Evolutionary conservation across 2,329 filamentous ascomycete genomes (phyloP).

Genomic region (Alternaria rosae): DNA sequence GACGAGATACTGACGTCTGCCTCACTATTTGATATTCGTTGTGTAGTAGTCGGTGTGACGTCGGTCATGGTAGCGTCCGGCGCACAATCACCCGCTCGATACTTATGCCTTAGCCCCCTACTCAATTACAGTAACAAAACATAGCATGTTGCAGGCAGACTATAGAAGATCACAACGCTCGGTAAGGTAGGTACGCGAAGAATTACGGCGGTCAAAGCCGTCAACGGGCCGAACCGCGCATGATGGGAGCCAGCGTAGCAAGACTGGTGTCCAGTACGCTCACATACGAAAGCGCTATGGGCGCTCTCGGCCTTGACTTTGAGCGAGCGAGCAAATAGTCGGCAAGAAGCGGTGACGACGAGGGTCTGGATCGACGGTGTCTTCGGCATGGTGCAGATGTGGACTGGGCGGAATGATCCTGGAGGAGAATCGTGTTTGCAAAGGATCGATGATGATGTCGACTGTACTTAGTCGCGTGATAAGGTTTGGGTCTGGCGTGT

Average conservation of each 20-base stretch:
- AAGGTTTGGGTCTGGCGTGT: background rate
- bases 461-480: background rate
- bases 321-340: background rate
- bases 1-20: background rate
- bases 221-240: constrained; percentile 4
- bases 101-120: background rate
- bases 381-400: constrained; percentile 6
- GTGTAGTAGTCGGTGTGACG: background rate
- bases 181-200: constrained; percentile 4
- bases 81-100: background rate
- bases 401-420: background rate
- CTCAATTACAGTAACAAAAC: background rate
- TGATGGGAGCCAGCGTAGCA: constrained; percentile 2
- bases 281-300: background rate
- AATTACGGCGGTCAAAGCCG: background rate
- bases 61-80: background rate
- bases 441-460: background rate
- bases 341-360: constrained; percentile 6
- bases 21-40: background rate
- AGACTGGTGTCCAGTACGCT: background rate
- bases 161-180: background rate
- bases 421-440: constrained; percentile 5
- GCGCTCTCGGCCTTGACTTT: background rate
- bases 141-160: background rate
- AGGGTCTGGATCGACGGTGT: background rate